Evolutionary conservation across 2,329 filamentous ascomycete genomes (phyloP), one percentile per base, ranked within the genome.

Genomic region (Lithohypha guttulata): DNA sequence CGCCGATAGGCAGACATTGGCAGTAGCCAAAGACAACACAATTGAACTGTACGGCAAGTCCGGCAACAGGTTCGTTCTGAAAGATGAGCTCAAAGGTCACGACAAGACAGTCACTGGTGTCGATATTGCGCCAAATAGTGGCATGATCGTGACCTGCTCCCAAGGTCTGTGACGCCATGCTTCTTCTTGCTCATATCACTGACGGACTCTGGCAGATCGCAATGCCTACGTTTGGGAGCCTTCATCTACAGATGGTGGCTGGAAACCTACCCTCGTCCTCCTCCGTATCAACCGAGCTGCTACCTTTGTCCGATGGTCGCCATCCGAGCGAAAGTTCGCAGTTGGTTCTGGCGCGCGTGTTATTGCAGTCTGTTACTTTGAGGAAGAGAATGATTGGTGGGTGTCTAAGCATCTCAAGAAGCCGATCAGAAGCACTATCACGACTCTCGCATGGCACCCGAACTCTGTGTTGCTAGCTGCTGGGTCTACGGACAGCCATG

Each of bases 321-420:
- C 91, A 2, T 89, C 83, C 15, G 91, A 98, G 70, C 82, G 79
- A 59, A 98, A 98, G 65, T 98, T 98, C 60, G 91, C 91, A 39
- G 91, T 96, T 18, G 91, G 91, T 44, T 95, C 87, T 19, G 91
- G 91, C 46, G 91, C 94, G 53, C 80, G 91, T 48, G 82, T 94
- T 49, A 94, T 98, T 55, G 86, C 91, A 27, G 75, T 96, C 52
- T 98, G 91, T 71, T 96, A 96, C 69, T 98, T 98, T 54, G 91
- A 98, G 59, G 84, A 94, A 60, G 91, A 98, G 64, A 95, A 98
- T 64, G 87, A 98, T 69, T 98, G 91, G 91, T 98, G 91, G 91
- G 89, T 98, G 28, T 95, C 87, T 25, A 98, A 98, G 72, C 91
- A 98, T 65, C 67, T 98, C 57, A 96, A 96, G 77, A 98, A 96